phyloP scores from a whole-genome alignment of 2,329 filamentous ascomycete species.

The Xylaria digitata region DNA sequence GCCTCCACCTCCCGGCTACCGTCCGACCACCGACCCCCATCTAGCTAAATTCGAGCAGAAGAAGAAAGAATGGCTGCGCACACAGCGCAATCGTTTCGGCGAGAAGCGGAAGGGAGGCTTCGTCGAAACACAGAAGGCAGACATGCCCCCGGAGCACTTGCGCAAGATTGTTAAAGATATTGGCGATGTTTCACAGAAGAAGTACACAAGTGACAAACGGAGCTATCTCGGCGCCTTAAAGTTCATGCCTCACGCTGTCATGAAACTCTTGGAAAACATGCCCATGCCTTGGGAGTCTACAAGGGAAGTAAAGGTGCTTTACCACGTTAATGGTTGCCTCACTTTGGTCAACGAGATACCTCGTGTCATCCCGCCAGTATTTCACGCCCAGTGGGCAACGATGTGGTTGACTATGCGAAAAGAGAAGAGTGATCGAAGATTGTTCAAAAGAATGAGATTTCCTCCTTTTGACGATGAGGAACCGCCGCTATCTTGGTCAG shows the following conservation, averaged over 20 bases:
- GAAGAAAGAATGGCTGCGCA: constrained; percentile 98
- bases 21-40: constrained; percentile 82
- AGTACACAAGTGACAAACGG: constrained; percentile 98
- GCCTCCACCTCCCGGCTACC: constrained; percentile 87
- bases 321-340: constrained; percentile 97
- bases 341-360: constrained; percentile 97
- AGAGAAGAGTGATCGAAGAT: constrained; percentile 93
- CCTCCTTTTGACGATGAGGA: constrained; percentile 99
- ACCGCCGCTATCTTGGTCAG: constrained; percentile 95
- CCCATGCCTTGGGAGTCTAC: constrained; percentile 99
- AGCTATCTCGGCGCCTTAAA: constrained; percentile 97
- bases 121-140: constrained; percentile 96
- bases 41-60: constrained; percentile 97
- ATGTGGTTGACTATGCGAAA: constrained; percentile 99
- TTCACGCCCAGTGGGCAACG: constrained; percentile 98
- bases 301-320: constrained; percentile 95
- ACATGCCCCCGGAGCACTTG: constrained; percentile 98
- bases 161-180: constrained; percentile 99
- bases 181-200: constrained; percentile 98
- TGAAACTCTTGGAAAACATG: constrained; percentile 99
- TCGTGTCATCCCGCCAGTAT: constrained; percentile 96
- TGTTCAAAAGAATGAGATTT: constrained; percentile 99
- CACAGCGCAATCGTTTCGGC: constrained; percentile 90
- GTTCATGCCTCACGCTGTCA: constrained; percentile 98
- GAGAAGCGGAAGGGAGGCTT: constrained; percentile 98